Percentiles rank a stretch among this genome's conserved stretches.
Evolutionary conservation across 345 rosid genomes (phyloP).

Genomic region (Litchi chinensis): DNA sequence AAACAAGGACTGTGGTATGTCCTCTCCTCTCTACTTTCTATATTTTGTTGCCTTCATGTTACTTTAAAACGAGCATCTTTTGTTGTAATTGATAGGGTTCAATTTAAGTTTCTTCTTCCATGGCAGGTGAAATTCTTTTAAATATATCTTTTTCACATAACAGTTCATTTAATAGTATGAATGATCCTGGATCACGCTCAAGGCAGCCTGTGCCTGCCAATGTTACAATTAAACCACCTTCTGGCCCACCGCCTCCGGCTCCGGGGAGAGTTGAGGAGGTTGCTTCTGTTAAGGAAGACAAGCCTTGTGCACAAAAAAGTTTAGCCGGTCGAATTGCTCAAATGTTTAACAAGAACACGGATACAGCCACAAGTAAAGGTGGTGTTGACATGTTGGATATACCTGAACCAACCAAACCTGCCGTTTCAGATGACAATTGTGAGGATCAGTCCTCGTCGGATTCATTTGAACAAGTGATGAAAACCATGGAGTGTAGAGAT

Average conservation of each 20-base stretch:
- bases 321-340: slow-evolving; percentile 78
- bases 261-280: slow-evolving; percentile 58
- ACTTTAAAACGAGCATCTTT: neutral
- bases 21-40: neutral
- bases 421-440: slow-evolving; percentile 40
- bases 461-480: slow-evolving; percentile 67
- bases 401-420: slow-evolving; percentile 47
- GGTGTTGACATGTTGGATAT: slow-evolving; percentile 49
- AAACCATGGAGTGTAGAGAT: slow-evolving; percentile 65
- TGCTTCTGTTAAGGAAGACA: slow-evolving; percentile 53
- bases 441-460: slow-evolving; percentile 56
- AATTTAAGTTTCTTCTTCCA: slow-evolving; percentile 20
- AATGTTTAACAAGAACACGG: slow-evolving; percentile 69
- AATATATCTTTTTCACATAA: slow-evolving; percentile 64
- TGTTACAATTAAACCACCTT: slow-evolving; percentile 37
- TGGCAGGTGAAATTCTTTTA: slow-evolving; percentile 82
- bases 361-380: slow-evolving; percentile 40
- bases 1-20: slow-evolving; percentile 77
- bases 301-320: slow-evolving; percentile 45
- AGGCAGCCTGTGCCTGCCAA: slow-evolving; percentile 43
- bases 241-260: slow-evolving; percentile 48
- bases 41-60: neutral
- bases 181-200: slow-evolving; percentile 35
- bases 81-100: neutral
- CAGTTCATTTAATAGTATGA: slow-evolving; percentile 33